Evolutionary conservation across 345 rosid genomes (phyloP).

Genomic region (Rhodamnia argentea): DNA sequence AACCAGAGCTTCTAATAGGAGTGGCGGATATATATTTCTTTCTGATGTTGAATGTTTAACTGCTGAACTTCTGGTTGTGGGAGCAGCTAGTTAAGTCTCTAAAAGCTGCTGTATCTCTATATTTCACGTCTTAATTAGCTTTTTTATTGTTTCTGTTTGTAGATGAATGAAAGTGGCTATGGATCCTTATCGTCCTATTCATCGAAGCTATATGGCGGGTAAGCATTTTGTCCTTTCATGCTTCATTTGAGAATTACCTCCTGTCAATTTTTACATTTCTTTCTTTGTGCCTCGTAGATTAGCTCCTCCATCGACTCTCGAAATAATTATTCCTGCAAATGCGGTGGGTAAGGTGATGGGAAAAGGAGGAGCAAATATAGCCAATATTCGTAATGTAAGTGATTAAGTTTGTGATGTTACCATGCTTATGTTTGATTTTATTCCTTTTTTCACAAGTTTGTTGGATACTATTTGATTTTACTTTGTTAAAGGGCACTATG

Average conservation of each 20-base stretch:
- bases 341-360: constrained; percentile 92
- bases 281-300: constrained; percentile 25
- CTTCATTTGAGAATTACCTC: not conserved
- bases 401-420: not conserved
- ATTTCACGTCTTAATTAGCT: not conserved
- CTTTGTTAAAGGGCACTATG: not conserved
- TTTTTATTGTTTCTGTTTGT: not conserved
- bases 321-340: constrained; percentile 73
- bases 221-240: constrained; percentile 15
- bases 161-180: constrained; percentile 60
- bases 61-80: not conserved
- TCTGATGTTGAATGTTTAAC: not conserved
- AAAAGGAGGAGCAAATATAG: constrained; percentile 81
- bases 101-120: not conserved
- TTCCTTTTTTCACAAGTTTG: not conserved
- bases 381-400: constrained; percentile 77
- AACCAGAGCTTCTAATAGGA: not conserved
- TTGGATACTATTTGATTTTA: not conserved
- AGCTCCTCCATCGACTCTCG: constrained; percentile 46
- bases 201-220: constrained; percentile 75
- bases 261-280: not conserved
- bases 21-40: not conserved
- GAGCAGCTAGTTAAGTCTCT: not conserved
- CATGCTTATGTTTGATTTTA: not conserved
- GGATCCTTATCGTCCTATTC: constrained; percentile 62